A percentile compares a stretch with the other conserved stretches of the same genome.
Conservation (phyloP, 2,329 filamentous ascomycete genomes). For the Fusarium proliferatum region DNA sequence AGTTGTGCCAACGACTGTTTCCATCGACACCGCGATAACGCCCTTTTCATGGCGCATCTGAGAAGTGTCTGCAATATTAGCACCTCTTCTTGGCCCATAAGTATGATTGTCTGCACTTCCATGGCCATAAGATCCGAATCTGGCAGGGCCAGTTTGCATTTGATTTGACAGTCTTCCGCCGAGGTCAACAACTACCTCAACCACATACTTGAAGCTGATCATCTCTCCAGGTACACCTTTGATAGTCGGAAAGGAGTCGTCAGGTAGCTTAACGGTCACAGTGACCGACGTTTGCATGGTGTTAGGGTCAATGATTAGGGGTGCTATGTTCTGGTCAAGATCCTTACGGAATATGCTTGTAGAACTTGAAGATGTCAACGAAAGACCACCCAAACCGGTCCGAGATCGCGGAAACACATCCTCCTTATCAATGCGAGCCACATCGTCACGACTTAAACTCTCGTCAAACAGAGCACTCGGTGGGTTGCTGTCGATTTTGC, state of each 20-base stretch:
- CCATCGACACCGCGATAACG: conserved; percentile 87
- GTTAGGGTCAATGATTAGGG: conserved; percentile 85
- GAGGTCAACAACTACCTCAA: conserved; percentile 92
- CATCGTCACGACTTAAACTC: conserved; percentile 69
- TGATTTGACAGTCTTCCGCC: conserved; percentile 86
- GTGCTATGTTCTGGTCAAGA: conserved; percentile 86
- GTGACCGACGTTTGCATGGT: conserved; percentile 84
- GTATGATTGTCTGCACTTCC: conserved; percentile 44
- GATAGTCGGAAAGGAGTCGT: conserved; percentile 93
- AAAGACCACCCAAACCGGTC: conserved; percentile 86
- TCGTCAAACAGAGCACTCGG: conserved; percentile 61
- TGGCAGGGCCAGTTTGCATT: conserved; percentile 68
- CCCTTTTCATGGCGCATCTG: conserved; percentile 88
- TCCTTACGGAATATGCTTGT: conserved; percentile 97
- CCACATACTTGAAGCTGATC: conserved; percentile 94
- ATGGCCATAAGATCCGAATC: conserved; percentile 51
- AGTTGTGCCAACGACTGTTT: conserved; percentile 86
- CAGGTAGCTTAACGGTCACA: conserved; percentile 85
- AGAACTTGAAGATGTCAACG: conserved; percentile 85
- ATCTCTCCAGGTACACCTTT: conserved; percentile 88
- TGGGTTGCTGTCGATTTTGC: conserved; percentile 83
- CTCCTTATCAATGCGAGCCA: conserved; percentile 77
- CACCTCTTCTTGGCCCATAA: conserved; percentile 51
- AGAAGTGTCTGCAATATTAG: conserved; percentile 87
- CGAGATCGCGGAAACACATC: conserved; percentile 89